These are phyloP conservation scores for Ceratobasidium sp. DNA, from an alignment of 1,284 basidiomycete species.

Conservation along the genomic window DNA sequence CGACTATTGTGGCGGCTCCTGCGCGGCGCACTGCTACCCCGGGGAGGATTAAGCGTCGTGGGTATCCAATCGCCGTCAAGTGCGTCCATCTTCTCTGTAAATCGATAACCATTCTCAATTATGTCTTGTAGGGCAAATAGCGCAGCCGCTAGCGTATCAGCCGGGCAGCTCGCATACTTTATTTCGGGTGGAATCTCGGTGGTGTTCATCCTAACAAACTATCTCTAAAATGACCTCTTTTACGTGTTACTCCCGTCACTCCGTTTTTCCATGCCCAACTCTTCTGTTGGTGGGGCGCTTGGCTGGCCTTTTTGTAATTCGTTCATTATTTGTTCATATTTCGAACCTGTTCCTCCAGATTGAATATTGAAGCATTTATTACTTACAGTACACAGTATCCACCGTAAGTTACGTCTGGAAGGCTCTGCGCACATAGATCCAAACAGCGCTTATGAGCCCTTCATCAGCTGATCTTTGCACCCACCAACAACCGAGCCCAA, in stretches of 20 bases:
- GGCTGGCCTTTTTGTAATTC: not conserved
- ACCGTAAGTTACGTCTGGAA: no score
- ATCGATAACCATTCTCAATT: not conserved
- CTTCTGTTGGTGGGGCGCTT: not conserved
- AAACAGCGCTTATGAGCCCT: not conserved
- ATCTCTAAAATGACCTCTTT: not conserved
- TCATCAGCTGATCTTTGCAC: not conserved
- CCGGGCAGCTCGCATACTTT: not conserved
- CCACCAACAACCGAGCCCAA: not conserved
- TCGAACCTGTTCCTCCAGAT: not conserved
- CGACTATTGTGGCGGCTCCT: conserved; percentile 22
- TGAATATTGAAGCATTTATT: not conserved
- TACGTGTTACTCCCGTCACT: not conserved
- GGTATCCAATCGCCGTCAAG: conserved; percentile 15
- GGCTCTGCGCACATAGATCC: not conserved
- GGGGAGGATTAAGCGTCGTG: not conserved
- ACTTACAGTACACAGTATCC: not conserved
- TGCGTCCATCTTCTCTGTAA: not conserved
- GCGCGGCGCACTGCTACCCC: conserved; percentile 19
- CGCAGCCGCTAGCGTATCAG: not conserved
- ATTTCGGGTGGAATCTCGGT: not conserved
- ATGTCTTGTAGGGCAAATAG: conserved; percentile 6
- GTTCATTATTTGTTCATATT: not conserved
- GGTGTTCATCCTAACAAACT: not conserved
- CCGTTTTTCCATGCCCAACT: not conserved